Evolutionary conservation across 495 filamentous ascomycete species (phyloP).

Genomic region (Aspergillus saccharolyticus): DNA sequence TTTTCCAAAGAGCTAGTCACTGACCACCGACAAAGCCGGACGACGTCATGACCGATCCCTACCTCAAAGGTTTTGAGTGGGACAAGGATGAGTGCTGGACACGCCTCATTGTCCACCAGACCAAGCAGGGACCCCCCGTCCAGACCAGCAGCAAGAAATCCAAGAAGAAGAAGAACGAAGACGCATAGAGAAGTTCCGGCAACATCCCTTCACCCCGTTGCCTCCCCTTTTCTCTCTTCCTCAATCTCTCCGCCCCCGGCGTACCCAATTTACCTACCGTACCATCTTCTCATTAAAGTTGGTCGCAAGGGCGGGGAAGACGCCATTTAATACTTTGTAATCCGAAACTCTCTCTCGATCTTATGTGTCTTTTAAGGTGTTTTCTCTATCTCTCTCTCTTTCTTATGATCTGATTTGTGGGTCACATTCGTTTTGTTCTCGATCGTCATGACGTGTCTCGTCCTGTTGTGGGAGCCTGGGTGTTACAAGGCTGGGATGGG

Average conservation of each 20-base stretch:
- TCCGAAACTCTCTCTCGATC: background rate
- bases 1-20: conserved; percentile 13
- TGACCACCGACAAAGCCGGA: conserved; percentile 58
- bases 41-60: conserved; percentile 75
- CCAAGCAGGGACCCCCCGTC: conserved; percentile 54
- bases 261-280: too few relatives aligned
- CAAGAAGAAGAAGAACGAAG: conserved; percentile 59
- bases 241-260: too few relatives aligned
- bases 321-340: background rate
- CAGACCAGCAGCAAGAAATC: conserved; percentile 57
- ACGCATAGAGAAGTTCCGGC: conserved; percentile 23
- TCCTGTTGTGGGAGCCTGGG: too few relatives aligned
- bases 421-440: background rate
- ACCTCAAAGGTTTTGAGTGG: conserved; percentile 92
- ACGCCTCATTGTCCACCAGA: conserved; percentile 76
- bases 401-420: background rate
- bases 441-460: too few relatives aligned
- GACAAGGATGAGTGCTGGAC: conserved; percentile 79
- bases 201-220: background rate
- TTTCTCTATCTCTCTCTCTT: background rate
- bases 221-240: background rate
- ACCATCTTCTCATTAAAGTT: too few relatives aligned
- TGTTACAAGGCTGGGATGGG: background rate
- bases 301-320: background rate
- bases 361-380: background rate